Conservation (phyloP, 257 asterid genomes). For the Petrea volubilis region DNA sequence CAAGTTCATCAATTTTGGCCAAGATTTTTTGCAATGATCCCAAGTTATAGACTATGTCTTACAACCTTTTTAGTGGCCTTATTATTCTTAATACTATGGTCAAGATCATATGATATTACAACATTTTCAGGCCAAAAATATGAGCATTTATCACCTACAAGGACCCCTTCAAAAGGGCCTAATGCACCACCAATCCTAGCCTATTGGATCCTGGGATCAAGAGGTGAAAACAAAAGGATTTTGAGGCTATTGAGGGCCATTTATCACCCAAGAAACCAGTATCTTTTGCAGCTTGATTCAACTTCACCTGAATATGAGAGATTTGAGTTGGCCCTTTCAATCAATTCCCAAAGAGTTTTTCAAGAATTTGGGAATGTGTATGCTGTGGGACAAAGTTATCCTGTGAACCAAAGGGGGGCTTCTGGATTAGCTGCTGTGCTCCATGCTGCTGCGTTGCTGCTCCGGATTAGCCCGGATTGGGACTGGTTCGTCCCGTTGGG, state of each 20-base stretch:
- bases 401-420: conserved; percentile 44
- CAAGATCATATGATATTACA: neutral
- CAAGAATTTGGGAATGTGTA: conserved; percentile 52
- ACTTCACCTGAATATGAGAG: conserved; percentile 30
- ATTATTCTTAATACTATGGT: conserved; percentile 28
- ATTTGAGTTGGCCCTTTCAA: conserved; percentile 24
- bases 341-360: conserved; percentile 31
- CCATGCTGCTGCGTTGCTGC: conserved; percentile 60
- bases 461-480: conserved; percentile 42
- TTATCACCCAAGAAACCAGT: conserved; percentile 63
- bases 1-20: neutral
- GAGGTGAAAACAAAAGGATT: conserved; percentile 45
- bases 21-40: conserved; percentile 15
- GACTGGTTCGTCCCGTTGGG: conserved; percentile 57
- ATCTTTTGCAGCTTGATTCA: conserved; percentile 55
- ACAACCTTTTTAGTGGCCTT: conserved; percentile 24
- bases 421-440: conserved; percentile 59
- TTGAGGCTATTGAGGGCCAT: conserved; percentile 47
- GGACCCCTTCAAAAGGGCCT: conserved; percentile 35
- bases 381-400: conserved; percentile 46
- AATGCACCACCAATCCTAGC: conserved; percentile 49
- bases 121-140: conserved; percentile 1
- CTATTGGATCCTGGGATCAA: conserved; percentile 53
- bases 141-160: conserved; percentile 19
- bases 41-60: conserved; percentile 27